A percentile compares a stretch with the other conserved stretches of the same genome.
phyloP scores from a whole-genome alignment of 1,139 yeast species.

The Blastobotrys proliferans region DNA sequence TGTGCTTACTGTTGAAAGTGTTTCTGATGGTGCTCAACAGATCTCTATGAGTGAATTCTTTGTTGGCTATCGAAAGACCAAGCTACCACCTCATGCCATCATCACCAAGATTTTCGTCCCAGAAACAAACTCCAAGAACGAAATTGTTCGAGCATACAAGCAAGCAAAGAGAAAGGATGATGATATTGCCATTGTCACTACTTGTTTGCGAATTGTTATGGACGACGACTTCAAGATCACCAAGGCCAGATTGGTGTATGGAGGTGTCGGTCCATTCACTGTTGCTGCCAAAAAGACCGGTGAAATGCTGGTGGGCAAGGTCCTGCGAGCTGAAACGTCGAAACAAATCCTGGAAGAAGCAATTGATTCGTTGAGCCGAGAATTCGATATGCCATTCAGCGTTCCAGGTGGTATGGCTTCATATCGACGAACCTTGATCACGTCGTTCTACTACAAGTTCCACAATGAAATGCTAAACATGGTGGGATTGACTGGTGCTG shows the following conservation, averaged over 20 bases:
- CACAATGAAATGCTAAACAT: slow-evolving; percentile 30
- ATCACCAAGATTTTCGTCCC: slow-evolving; percentile 40
- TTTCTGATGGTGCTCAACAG: slow-evolving; percentile 26
- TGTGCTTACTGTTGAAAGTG: slow-evolving; percentile 35
- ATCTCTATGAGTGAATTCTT: slow-evolving; percentile 40
- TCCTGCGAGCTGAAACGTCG: slow-evolving; percentile 20
- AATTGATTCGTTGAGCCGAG: slow-evolving; percentile 32
- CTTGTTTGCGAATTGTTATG: slow-evolving; percentile 33
- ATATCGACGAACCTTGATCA: slow-evolving; percentile 40
- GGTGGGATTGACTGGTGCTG: slow-evolving; percentile 7
- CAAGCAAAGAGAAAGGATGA: slow-evolving; percentile 47
- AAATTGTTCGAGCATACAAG: slow-evolving; percentile 40
- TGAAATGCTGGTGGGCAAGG: slow-evolving; percentile 30
- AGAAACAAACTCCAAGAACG: slow-evolving; percentile 33
- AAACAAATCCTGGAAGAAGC: slow-evolving; percentile 30
- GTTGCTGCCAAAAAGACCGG: slow-evolving; percentile 38
- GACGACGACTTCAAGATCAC: slow-evolving; percentile 25
- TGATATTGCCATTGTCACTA: slow-evolving; percentile 46
- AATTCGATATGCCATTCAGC: slow-evolving; percentile 38
- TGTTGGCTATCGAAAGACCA: slow-evolving; percentile 41
- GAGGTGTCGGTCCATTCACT: slow-evolving; percentile 47
- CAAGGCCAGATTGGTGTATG: slow-evolving; percentile 38
- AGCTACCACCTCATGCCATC: slow-evolving; percentile 35
- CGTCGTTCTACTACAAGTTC: slow-evolving; percentile 44
- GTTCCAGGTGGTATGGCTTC: slow-evolving; percentile 50